Evolutionary conservation across 495 filamentous ascomycete species (phyloP), one percentile per base, ranked within the genome.

Genomic region (Acidiella bohemica): DNA sequence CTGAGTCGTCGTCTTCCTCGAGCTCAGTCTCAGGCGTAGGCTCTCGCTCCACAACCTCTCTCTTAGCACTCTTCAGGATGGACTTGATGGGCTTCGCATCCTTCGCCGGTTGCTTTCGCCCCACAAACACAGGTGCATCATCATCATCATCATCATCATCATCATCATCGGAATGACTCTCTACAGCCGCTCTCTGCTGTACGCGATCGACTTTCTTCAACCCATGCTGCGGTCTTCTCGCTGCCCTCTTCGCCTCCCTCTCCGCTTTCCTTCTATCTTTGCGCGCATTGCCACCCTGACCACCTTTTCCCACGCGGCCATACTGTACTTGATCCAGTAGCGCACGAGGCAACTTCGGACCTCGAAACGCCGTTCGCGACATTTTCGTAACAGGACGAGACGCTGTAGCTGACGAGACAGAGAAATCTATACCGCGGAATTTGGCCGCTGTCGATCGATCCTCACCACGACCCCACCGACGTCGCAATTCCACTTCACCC

Each of bases 261-360:
- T 72, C 73, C 18, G 65, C 67, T 51, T 71, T 76, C 10, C 74
- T 66, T 26, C 67, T 64, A 29, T 80, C 74, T 64, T 80, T 81
- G 38, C 76, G 70, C 22, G 63, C 56, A 1, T 51, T 51, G 29
- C 65, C 60, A 7, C 57, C 59, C 23, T 56, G 61, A 5, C 54
- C 57, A 33, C 55, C 61, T 35, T 41, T 39, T 29, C 32, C 36
- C 16, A 16, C 37, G n/a, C 30, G 17, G 3, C 69, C 49, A n/a
- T n/a, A n/a, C n/a, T n/a, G n/a, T 13, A 85, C 54, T 53, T 80
- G 70, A 5, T 70, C 65, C 5, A 72, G 65, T 7, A 85, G 58
- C 27, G 65, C 48, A 27, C 65, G 66, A n/a, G 80, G 80, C 27
- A 85, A 61, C 19, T 71, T 75, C 14, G 77, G 73, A 7, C 70